Percentiles rank a stretch among this genome's conserved stretches.
Conservation (phyloP, 441 rosid species). For the Rhodomyrtus psidioides region DNA sequence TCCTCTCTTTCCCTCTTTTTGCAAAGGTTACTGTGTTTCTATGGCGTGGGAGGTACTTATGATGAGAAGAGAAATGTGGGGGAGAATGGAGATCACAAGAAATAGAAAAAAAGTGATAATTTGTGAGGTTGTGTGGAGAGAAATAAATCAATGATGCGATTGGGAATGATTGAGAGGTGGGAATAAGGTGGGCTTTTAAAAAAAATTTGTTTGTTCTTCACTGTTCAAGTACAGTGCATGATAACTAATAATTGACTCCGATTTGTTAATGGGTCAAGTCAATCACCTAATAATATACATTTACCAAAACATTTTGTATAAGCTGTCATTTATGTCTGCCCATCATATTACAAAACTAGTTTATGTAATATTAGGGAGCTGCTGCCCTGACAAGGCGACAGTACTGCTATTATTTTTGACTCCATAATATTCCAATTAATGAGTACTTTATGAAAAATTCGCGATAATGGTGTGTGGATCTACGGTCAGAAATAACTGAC, state of each 20-base stretch:
- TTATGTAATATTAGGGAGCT: background rate
- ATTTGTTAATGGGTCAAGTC: background rate
- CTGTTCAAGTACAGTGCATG: conserved; percentile 13
- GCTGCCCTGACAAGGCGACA: no score
- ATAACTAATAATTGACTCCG: conserved; percentile 14
- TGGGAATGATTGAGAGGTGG: conserved; percentile 44
- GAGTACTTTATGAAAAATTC: no score
- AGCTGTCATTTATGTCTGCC: background rate
- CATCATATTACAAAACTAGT: background rate
- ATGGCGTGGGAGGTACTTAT: conserved; percentile 2
- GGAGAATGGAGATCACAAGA: background rate
- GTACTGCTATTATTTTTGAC: no score
- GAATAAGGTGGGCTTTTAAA: conserved; percentile 12
- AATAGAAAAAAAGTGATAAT: background rate
- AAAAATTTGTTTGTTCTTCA: conserved; percentile 16
- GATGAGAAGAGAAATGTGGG: background rate
- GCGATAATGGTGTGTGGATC: no score
- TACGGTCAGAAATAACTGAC: no score
- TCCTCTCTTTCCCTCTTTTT: background rate
- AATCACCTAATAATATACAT: background rate
- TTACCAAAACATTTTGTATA: background rate
- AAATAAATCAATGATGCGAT: background rate
- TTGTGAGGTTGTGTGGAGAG: conserved; percentile 8
- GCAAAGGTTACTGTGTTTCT: background rate
- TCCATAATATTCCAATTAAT: no score